Conservation (phyloP, 2,329 filamentous ascomycete genomes). For the Fusarium sp. region DNA sequence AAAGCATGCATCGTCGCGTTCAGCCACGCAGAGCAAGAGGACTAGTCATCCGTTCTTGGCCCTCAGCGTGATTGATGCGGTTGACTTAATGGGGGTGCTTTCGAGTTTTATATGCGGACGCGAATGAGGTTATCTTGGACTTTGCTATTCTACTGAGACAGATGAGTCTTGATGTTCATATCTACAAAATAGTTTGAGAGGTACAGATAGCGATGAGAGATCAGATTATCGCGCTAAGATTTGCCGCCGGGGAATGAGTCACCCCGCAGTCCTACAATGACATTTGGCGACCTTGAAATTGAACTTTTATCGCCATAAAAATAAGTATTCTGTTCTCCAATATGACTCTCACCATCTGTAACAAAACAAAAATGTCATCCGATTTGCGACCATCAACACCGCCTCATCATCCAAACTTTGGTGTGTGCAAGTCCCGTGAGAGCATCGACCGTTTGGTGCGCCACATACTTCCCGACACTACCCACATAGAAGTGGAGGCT, state of each 20-base stretch:
- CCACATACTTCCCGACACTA: background rate
- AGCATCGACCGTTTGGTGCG: background rate
- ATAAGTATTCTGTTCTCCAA: fast-evolving
- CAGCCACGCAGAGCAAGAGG: background rate
- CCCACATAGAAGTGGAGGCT: fast-evolving
- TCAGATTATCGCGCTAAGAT: too few species aligned
- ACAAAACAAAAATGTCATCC: background rate
- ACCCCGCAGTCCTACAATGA: too few species aligned
- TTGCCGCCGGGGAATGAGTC: background rate
- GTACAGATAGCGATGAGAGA: background rate
- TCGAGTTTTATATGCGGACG: too few species aligned
- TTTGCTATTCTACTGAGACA: too few species aligned
- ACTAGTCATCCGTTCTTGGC: too few species aligned
- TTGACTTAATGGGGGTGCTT: too few species aligned
- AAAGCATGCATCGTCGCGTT: background rate
- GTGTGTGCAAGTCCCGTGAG: background rate
- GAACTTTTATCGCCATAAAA: fast-evolving
- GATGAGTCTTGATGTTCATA: too few species aligned
- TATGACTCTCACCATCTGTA: fast-evolving
- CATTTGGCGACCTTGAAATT: background rate
- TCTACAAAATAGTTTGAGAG: too few species aligned
- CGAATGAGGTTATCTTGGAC: too few species aligned
- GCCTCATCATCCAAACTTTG: background rate
- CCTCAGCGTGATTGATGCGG: too few species aligned
- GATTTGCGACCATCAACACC: background rate